phyloP scores from a whole-genome alignment of 352 stramenopile genomes.

The Phytopythium vexans region DNA sequence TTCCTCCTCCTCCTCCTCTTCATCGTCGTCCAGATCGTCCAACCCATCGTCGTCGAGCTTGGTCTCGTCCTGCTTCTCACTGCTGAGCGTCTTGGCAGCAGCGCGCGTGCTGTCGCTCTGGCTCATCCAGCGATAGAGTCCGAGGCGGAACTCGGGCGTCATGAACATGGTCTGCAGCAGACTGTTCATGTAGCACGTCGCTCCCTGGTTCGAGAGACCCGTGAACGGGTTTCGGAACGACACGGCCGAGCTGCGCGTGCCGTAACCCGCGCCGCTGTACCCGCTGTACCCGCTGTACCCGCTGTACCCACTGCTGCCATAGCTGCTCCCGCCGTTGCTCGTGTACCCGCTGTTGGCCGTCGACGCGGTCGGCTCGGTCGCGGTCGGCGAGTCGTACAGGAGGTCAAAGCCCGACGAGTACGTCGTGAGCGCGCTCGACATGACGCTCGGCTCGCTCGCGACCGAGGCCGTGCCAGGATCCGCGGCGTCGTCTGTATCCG shows the following conservation, averaged over 20 bases:
- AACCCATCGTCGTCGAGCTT: slow-evolving; percentile 5
- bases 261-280: too few relatives aligned
- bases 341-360: slow-evolving; percentile 11
- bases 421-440: slow-evolving; percentile 42
- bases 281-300: slow-evolving; percentile 5
- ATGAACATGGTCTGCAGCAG: slow-evolving; percentile 92
- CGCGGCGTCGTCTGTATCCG: slow-evolving; percentile 10
- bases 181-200: slow-evolving; percentile 95
- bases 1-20: slow-evolving; percentile 36
- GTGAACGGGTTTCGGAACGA: slow-evolving; percentile 47
- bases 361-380: not conserved
- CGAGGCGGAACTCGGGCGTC: slow-evolving; percentile 83
- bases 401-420: slow-evolving; percentile 45
- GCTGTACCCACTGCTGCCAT: slow-evolving; percentile 12
- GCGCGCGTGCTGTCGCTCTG: slow-evolving; percentile 1
- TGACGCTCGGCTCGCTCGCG: slow-evolving; percentile 17
- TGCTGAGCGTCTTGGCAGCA: slow-evolving; percentile 3
- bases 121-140: slow-evolving; percentile 63
- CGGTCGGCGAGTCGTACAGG: slow-evolving; percentile 45
- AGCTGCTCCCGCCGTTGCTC: slow-evolving; percentile 25
- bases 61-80: slow-evolving; percentile 6
- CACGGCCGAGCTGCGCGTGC: not conserved
- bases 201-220: slow-evolving; percentile 87
- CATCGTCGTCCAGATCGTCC: slow-evolving; percentile 7
- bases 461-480: not conserved